Conservation (phyloP, 257 asterid genomes). For the Thymus quinquecostatus region DNA sequence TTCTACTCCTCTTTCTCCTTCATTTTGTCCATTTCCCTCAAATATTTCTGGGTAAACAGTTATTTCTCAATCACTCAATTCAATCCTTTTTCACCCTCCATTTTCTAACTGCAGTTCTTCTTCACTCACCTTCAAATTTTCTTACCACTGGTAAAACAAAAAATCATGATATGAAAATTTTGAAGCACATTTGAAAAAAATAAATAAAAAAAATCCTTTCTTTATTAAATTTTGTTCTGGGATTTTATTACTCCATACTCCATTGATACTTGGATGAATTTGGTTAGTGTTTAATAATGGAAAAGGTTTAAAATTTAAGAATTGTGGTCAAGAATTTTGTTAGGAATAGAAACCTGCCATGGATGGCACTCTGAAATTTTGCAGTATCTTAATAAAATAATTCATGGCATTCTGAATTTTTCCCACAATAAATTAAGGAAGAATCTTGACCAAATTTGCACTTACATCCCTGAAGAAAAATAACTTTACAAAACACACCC, state of each 20-base stretch:
- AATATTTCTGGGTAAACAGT: constrained; percentile 12
- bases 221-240: too few relatives aligned
- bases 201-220: too few relatives aligned
- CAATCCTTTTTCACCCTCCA: neutral
- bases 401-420: neutral
- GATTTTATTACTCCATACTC: too few relatives aligned
- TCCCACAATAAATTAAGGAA: neutral
- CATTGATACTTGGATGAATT: neutral
- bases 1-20: constrained; percentile 25
- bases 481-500: neutral
- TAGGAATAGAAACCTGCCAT: constrained; percentile 17
- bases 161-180: neutral
- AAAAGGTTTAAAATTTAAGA: neutral
- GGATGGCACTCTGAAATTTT: constrained; percentile 11
- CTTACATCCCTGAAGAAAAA: neutral
- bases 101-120: constrained; percentile 19
- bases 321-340: constrained; percentile 11
- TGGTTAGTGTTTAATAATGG: neutral
- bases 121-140: neutral
- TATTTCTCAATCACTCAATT: too few relatives aligned
- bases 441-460: neutral
- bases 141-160: neutral
- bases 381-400: neutral
- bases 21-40: constrained; percentile 30
- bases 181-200: too few relatives aligned